Evolutionary conservation across 2,329 filamentous ascomycete species (phyloP).

Genomic region (Ascochyta pisi): DNA sequence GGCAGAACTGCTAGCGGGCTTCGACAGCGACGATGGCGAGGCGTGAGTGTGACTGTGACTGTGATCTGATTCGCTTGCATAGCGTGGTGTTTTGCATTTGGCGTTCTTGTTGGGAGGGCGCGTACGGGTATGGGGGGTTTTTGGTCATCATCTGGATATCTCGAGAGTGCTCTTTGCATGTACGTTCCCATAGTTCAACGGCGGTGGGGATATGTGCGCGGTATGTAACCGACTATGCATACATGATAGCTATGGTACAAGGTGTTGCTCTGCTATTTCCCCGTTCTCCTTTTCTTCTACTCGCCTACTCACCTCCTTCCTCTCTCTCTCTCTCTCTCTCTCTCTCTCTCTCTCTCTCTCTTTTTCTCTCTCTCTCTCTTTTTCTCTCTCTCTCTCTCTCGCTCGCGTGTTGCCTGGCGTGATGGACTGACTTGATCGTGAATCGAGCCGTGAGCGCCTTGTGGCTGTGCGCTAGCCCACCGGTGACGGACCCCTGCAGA

Average conservation of each 20-base stretch:
- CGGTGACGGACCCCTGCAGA: slow-evolving; percentile 1
- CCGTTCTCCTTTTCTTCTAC: too few species aligned
- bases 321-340: too few species aligned
- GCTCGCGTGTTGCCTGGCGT: not conserved
- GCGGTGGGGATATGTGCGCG: not conserved
- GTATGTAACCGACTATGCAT: not conserved
- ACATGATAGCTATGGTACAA: not conserved
- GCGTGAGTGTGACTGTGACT: slow-evolving; percentile 9
- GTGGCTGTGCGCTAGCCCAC: not conserved
- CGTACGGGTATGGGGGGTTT: slow-evolving; percentile 15
- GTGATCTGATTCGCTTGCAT: slow-evolving; percentile 39
- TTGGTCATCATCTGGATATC: slow-evolving; percentile 12
- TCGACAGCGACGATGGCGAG: slow-evolving; percentile 33
- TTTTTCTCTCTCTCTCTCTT: too few species aligned
- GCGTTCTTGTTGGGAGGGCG: slow-evolving; percentile 25
- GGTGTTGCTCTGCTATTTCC: not conserved
- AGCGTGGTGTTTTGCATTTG: slow-evolving; percentile 47
- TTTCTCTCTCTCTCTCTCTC: too few species aligned
- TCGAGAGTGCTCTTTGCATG: slow-evolving; percentile 10
- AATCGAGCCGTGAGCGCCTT: too few species aligned
- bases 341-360: too few species aligned
- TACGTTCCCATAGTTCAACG: not conserved
- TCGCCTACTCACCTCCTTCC: too few species aligned
- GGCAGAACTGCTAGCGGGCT: slow-evolving; percentile 53
- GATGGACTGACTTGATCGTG: not conserved